Base-by-base conservation (phyloP, 2,329 filamentous ascomycete genomes). In the Colletotrichum cordylinicola region DNA sequence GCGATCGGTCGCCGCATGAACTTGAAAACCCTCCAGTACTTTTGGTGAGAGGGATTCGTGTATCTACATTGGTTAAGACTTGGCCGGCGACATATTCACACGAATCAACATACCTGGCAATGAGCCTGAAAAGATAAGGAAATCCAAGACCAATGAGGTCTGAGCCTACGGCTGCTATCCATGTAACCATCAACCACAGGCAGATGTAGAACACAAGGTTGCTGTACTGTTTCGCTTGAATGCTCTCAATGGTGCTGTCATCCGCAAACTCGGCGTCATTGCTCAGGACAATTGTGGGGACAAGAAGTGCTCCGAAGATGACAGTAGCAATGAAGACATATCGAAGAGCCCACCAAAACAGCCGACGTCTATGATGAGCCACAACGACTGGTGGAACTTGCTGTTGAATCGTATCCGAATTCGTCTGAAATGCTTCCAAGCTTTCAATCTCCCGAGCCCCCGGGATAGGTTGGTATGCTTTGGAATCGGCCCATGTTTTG, bases 11-110 rank as follows among this genome's bases (percentile, higher is more conserved):
- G 65, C 35, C 78, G 65, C 67, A 82, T 67, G 4, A 78, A 77
- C 29, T 80, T 78, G 8, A 82, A 64, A 2, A 80, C 67, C 10
- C 81, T 76, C 81, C 80, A 82, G 56, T 82, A 82, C 21, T 78
- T 78, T 67, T 78, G 77, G 52, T 82, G 79, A 6, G 80, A 79
- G 3, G 81, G 79, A 55, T 82, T 82, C 21, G 80, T 76, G 56
- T 82, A 82, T 77, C 81, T 82, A 13, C 1, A 15, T 8, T 39
- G 9, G 52, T 65, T 29, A 75, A 60, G 15, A 13, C 7, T 13
- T 52, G 43, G 43, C 12, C 43, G 43, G 8, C 4, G 6, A 21
- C n/a, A 52, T 13, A 21, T 52, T 52, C 6, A 52, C 2, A 52
- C n/a, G 7, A 2, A 4, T 6, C n/a, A 52, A 55, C 78, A 29